phyloP scores from a whole-genome alignment of 75 land plant genomes.

The Isoetes taiwanensis region DNA sequence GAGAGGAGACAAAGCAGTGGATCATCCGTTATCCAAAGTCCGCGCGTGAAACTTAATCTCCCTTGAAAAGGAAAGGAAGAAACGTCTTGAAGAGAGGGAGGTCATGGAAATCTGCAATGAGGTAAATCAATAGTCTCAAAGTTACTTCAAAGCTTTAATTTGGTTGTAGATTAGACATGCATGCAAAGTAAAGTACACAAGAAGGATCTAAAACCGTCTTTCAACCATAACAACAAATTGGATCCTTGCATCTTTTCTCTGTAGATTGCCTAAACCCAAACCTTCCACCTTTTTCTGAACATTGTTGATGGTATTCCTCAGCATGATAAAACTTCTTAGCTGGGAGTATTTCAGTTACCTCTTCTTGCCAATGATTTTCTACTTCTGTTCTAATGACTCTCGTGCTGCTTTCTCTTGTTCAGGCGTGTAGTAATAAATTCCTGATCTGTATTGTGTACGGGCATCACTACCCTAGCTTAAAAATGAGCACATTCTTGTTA shows the following conservation, averaged over 20 bases:
- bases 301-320: constrained; percentile 88
- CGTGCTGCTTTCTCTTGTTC: neutral
- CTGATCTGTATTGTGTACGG: neutral
- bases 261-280: constrained; percentile 40
- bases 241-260: constrained; percentile 21
- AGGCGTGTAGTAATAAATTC: neutral
- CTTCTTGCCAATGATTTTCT: constrained; percentile 1
- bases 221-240: constrained; percentile 24
- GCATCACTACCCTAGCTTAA: constrained; percentile 4
- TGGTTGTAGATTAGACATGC: no score
- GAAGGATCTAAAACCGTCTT: no score
- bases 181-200: no score
- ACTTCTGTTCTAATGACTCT: neutral
- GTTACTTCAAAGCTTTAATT: no score
- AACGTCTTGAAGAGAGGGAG: no score
- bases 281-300: constrained; percentile 44
- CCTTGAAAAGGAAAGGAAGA: no score
- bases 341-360: constrained; percentile 63
- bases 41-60: no score
- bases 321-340: constrained; percentile 65
- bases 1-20: no score
- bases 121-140: no score
- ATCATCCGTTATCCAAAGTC: no score
- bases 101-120: no score
- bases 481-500: no score